Evolutionary conservation across 176 grass and related monocot genomes (phyloP).

Genomic region (Lolium rigidum): DNA sequence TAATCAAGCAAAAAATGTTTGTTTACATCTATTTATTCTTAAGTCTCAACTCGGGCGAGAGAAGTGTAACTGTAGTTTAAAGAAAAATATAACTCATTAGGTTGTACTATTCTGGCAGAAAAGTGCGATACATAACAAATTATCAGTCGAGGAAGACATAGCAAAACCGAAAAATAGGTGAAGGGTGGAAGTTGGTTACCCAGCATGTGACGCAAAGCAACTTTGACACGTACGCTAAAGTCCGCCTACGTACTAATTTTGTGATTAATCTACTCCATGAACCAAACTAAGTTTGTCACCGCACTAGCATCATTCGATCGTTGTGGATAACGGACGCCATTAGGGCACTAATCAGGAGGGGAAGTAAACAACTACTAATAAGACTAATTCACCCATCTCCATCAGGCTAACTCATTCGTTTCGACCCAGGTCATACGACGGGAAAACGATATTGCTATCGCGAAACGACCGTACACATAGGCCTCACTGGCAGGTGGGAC

Average conservation of each 20-base stretch:
- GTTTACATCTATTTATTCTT: too few relatives aligned
- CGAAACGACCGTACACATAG: too few relatives aligned
- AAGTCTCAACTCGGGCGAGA: too few relatives aligned
- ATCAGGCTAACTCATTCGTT: not conserved
- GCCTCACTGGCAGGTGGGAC: too few relatives aligned
- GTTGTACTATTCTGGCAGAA: too few relatives aligned
- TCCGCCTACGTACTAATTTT: conserved; percentile 54
- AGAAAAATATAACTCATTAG: not conserved
- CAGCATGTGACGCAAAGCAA: conserved; percentile 43
- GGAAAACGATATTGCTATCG: too few relatives aligned
- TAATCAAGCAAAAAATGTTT: not conserved
- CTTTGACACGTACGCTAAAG: conserved; percentile 68
- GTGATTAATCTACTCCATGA: not conserved
- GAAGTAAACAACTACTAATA: not conserved
- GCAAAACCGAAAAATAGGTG: too few relatives aligned
- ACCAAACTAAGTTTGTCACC: conserved; percentile 52
- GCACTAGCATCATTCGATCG: conserved; percentile 55
- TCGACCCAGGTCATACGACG: not conserved
- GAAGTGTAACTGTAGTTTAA: not conserved
- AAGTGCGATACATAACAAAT: too few relatives aligned
- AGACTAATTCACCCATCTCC: not conserved
- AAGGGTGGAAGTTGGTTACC: conserved; percentile 38
- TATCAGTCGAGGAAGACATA: too few relatives aligned
- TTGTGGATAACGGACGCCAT: conserved; percentile 48
- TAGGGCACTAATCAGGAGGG: conserved; percentile 21